Evolutionary conservation across 306 rosid genomes (phyloP).

Genomic region (Fragaria vesca): DNA sequence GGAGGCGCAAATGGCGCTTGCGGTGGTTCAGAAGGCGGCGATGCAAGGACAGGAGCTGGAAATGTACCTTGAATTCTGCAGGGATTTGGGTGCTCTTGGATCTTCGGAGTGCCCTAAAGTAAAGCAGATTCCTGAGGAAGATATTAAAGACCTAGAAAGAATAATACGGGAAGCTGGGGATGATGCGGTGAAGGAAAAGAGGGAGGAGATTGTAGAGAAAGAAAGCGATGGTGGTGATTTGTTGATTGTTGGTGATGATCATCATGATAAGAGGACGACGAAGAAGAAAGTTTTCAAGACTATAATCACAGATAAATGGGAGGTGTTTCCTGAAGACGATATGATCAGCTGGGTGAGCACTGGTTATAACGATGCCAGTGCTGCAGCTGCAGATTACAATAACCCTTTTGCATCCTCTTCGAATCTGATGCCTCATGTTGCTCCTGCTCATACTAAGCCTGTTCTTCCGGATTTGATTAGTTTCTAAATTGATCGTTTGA

Average conservation of each 20-base stretch:
- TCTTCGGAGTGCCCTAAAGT: slow-evolving; percentile 59
- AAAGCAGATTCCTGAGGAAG: slow-evolving; percentile 51
- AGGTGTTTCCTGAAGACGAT: slow-evolving; percentile 59
- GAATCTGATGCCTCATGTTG: slow-evolving; percentile 28
- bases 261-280: background rate
- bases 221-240: background rate
- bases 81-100: slow-evolving; percentile 59
- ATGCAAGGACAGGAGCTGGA: slow-evolving; percentile 49
- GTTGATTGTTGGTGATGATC: background rate
- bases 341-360: slow-evolving; percentile 5
- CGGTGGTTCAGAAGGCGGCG: slow-evolving; percentile 50
- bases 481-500: slow-evolving; percentile 23
- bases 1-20: slow-evolving; percentile 53
- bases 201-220: slow-evolving; percentile 25
- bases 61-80: slow-evolving; percentile 50
- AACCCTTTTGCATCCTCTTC: slow-evolving; percentile 43
- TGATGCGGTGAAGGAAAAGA: background rate
- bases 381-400: background rate
- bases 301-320: slow-evolving; percentile 79
- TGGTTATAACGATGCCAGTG: slow-evolving; percentile 4
- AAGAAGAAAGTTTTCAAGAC: slow-evolving; percentile 44
- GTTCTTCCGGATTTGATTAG: slow-evolving; percentile 77
- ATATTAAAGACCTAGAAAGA: slow-evolving; percentile 50
- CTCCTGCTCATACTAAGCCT: slow-evolving; percentile 16
- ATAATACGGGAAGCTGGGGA: slow-evolving; percentile 38